Percentiles rank a stretch among this genome's conserved stretches.
Conservation (phyloP, 2,329 filamentous ascomycete genomes). For the Ceratocystis cacaofunesta region DNA sequence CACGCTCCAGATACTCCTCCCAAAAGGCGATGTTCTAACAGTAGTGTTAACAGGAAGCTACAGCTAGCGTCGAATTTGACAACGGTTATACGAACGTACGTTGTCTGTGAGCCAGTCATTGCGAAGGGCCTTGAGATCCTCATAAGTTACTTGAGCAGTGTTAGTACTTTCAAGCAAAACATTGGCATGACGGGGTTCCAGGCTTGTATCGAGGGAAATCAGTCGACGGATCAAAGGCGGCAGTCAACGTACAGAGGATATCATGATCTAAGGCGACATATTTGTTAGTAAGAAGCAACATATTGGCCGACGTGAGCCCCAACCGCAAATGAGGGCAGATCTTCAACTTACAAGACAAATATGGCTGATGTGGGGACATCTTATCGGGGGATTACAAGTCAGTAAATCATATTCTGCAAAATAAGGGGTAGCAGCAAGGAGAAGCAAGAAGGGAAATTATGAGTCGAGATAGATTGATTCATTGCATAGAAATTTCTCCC, state of each 20-base stretch:
- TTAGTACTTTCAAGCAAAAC: background rate
- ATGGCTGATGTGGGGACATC: conserved; percentile 28
- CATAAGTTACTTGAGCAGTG: conserved; percentile 25
- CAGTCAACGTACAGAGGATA: conserved; percentile 24
- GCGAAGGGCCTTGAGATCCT: conserved; percentile 77
- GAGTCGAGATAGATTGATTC: background rate
- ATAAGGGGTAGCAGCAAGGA: background rate
- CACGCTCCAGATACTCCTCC: conserved; percentile 92
- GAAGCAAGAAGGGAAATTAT: background rate
- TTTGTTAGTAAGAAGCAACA: background rate
- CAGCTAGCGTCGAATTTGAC: background rate
- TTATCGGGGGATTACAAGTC: conserved; percentile 13
- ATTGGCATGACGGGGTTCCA: background rate
- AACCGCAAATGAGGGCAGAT: background rate
- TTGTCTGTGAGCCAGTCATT: conserved; percentile 96
- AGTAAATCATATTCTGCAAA: conserved; percentile 1
- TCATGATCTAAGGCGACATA: conserved; percentile 24
- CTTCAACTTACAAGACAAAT: conserved; percentile 31
- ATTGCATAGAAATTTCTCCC: background rate
- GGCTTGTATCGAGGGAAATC: background rate
- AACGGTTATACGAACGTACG: conserved; percentile 34
- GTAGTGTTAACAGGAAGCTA: background rate
- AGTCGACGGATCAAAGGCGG: background rate
- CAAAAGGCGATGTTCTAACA: conserved; percentile 90
- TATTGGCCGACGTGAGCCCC: background rate